A percentile compares a stretch with the other conserved stretches of the same genome.
Evolutionary conservation across 2,329 filamentous ascomycete species (phyloP).

Genomic region (Calonectria ilicicola): DNA sequence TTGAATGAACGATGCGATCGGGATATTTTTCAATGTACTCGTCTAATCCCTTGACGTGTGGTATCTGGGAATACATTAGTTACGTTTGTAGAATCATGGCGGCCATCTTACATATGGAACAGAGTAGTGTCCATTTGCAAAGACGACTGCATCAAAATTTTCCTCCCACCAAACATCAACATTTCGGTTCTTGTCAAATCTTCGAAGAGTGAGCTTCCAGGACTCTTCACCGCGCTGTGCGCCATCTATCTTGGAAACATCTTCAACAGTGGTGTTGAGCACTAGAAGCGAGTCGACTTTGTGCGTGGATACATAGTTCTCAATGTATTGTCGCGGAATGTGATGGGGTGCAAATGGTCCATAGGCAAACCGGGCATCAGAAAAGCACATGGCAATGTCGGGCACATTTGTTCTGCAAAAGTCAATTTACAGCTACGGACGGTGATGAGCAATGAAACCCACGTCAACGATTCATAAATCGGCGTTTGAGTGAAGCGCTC

Average conservation of each 20-base stretch:
- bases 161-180: conserved; percentile 68
- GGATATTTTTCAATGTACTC: conserved; percentile 54
- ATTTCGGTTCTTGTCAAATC: conserved; percentile 55
- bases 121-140: conserved; percentile 59
- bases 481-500: conserved; percentile 62
- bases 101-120: conserved; percentile 55
- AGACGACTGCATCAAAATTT: conserved; percentile 57
- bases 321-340: conserved; percentile 66
- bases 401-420: conserved; percentile 64
- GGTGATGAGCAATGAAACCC: conserved; percentile 31
- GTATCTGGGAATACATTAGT: conserved; percentile 49
- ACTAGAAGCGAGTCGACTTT: conserved; percentile 58
- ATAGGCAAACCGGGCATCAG: conserved; percentile 64
- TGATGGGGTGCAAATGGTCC: conserved; percentile 68
- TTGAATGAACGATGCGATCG: conserved; percentile 57
- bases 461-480: conserved; percentile 65
- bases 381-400: conserved; percentile 67
- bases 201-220: conserved; percentile 63
- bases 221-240: conserved; percentile 29
- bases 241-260: conserved; percentile 52
- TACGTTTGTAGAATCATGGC: accelerated
- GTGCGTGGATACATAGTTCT: conserved; percentile 66
- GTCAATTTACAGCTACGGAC: not conserved
- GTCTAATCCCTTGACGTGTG: conserved; percentile 57
- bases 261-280: conserved; percentile 65